Evolutionary conservation across 2,329 filamentous ascomycete species (phyloP), one percentile per base, ranked within the genome.

Genomic region (Aaosphaeria pasadenensis): DNA sequence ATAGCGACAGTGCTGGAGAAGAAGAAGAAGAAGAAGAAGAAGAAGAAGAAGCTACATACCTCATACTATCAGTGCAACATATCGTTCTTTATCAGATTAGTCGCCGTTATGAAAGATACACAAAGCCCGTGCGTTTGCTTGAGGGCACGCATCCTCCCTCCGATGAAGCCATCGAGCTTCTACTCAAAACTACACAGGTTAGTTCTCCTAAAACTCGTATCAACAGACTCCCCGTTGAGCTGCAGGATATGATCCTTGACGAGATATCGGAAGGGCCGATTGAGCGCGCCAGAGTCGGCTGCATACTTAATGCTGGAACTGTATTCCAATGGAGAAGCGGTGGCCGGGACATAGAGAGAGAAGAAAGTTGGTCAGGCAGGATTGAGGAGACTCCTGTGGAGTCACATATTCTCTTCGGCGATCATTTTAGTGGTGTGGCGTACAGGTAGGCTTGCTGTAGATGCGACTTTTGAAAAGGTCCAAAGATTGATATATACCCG

Each of bases 211-310:
- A 24, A 39, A 42, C 54, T 43, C 48, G 45, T 47, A 30, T 60
- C 44, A 51, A 46, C 46, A 46, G 35, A 17, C 52, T 62, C 42
- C 55, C 58, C 5, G 33, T 54, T 46, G 57, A 62, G 50, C 46
- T 60, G 7, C 57, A 62, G 50, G 51, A 56, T 53, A 43, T 47
- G 45, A 57, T 60, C 41, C 45, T 62, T 44, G 44, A 52, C 35
- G 47, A 53, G 36, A 50, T 53, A 49, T 60, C 56, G 39, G 52
- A 38, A 13, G 52, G 51, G 45, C 49, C 47, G 39, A 49, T 60
- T 49, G 54, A 58, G 41, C 48, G 53, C 30, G 56, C 57, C 30
- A 51, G 49, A 39, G 30, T 59, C 45, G 57, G 50, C 45, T 60
- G 58, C 47, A 7, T 52, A 28, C 47, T 60, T 30, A 44, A 55